Percentiles rank a stretch among this genome's conserved stretches.
Evolutionary conservation across 495 filamentous ascomycete species (phyloP).

Genomic region (Lasiosphaeriaceae sp.): DNA sequence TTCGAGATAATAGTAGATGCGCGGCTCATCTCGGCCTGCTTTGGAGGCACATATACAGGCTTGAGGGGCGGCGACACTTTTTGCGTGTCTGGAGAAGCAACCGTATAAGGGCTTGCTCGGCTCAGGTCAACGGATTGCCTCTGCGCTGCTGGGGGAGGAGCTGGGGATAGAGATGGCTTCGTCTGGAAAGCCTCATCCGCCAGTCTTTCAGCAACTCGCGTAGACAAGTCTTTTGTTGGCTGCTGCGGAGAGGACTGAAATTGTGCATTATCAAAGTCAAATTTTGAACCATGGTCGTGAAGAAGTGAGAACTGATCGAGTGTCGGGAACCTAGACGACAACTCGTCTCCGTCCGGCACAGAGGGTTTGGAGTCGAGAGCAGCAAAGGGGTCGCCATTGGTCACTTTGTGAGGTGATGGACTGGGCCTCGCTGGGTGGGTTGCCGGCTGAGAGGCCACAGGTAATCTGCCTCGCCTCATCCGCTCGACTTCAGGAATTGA

Average conservation of each 20-base stretch:
- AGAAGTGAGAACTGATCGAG: conserved; percentile 90
- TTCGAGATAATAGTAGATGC: conserved; percentile 51
- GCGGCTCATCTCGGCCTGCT: conserved; percentile 41
- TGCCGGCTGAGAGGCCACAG: conserved; percentile 42
- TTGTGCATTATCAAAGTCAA: conserved; percentile 69
- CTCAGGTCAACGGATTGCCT: conserved; percentile 34
- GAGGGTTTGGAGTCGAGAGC: conserved; percentile 68
- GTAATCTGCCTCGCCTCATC: conserved; percentile 86
- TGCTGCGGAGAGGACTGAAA: conserved; percentile 35
- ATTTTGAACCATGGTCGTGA: conserved; percentile 80
- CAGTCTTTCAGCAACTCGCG: conserved; percentile 74
- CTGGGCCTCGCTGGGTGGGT: conserved; percentile 54
- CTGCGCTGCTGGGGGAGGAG: conserved; percentile 20
- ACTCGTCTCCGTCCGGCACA: conserved; percentile 61
- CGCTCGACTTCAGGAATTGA: conserved; percentile 86
- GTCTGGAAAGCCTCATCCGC: conserved; percentile 71
- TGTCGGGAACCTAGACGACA: conserved; percentile 81
- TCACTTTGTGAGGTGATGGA: conserved; percentile 67
- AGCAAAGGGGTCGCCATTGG: conserved; percentile 82
- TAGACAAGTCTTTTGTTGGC: conserved; percentile 59
- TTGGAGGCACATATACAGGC: conserved; percentile 35
- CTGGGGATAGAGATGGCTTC: conserved; percentile 20
- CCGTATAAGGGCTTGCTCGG: conserved; percentile 20
- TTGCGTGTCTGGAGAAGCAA: conserved; percentile 7
- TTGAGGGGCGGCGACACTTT: conserved; percentile 29